Evolutionary conservation across 1,284 basidiomycete species (phyloP), one percentile per base, ranked within the genome.

Genomic region (Puccinia coronata): DNA sequence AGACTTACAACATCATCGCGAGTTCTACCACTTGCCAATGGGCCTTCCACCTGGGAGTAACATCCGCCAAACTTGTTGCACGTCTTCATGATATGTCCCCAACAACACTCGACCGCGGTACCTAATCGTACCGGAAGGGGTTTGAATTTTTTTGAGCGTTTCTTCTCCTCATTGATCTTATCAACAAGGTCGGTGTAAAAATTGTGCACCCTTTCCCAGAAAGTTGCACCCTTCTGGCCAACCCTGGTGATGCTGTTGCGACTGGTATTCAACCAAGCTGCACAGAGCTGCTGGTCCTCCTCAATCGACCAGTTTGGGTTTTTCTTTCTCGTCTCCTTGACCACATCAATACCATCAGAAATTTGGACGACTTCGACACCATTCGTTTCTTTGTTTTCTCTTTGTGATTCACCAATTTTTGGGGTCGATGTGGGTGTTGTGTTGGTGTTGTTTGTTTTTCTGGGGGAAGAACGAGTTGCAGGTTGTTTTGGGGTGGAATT

Each of bases 241-340:
- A n/a, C n/a, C 47, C 65, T 41, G n/a, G 47, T 41, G 1, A 69
- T 69, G 14, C 20, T n/a, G 16, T 69, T 34, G 4, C 34, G 12
- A 18, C 12, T 63, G 8, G 34, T 39, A 23, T 69, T 69, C 65
- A 69, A 47, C 65, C 65, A 69, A 28, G 65, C 65, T 18, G 47
- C 36, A 69, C 65, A 69, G 23, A 69, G 43, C 0, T 25, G 65
- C n/a, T 69, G 43, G 41, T 69, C 65, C 18, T 69, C 41, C 18
- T 69, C 41, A 14, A 31, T 59, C 1, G n/a, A 12, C 55, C 55
- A 59, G 11, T 31, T 59, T 31, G 25, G 25, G 2, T 31, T 34
- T 59, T 59, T 59, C 51, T 23, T 53, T 23, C n/a, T 53, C 18
- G 51, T 53, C 51, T 18, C 51, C 51, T 53, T 16, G 51, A 53